phyloP scores from a whole-genome alignment of 1,284 basidiomycete species.

The Singerocomus inundabilis region DNA sequence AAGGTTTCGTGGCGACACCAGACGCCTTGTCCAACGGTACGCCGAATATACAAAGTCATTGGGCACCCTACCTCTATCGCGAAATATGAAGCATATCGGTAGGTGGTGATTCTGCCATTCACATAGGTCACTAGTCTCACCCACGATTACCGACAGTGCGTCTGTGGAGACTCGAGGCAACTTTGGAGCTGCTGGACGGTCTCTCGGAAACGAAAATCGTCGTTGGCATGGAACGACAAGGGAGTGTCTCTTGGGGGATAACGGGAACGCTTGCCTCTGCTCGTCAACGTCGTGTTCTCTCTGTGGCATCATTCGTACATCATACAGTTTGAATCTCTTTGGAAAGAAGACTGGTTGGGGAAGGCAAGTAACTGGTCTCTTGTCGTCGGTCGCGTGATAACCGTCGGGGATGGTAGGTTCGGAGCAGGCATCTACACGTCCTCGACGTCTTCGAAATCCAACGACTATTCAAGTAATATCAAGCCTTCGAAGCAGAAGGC shows the following conservation, averaged over 20 bases:
- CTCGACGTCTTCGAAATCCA: conserved; percentile 58
- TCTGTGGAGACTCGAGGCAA: conserved; percentile 57
- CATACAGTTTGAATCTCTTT: conserved; percentile 57
- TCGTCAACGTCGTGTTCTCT: conserved; percentile 52
- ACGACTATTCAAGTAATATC: conserved; percentile 60
- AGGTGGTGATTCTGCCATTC: conserved; percentile 14
- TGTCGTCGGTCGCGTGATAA: conserved; percentile 2
- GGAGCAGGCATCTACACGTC: conserved; percentile 46
- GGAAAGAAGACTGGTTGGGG: conserved; percentile 68
- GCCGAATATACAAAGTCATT: conserved; percentile 60
- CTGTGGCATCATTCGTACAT: conserved; percentile 57
- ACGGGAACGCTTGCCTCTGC: conserved; percentile 53
- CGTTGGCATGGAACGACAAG: conserved; percentile 44
- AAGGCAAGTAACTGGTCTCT: conserved; percentile 37
- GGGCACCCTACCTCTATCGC: conserved; percentile 44
- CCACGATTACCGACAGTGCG: conserved; percentile 31
- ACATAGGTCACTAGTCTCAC: not conserved
- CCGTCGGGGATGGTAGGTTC: conserved; percentile 40
- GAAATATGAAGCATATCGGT: conserved; percentile 60
- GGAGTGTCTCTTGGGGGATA: conserved; percentile 60
- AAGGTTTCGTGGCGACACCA: conserved; percentile 65
- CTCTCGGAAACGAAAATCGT: conserved; percentile 56
- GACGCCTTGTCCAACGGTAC: conserved; percentile 51
- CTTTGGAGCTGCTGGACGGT: conserved; percentile 48
- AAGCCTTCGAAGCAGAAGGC: conserved; percentile 52